Evolutionary conservation across 192 early-diverging fungal genomes (phyloP), one percentile per base, ranked within the genome.

Genomic region (Entrophospora sp.): DNA sequence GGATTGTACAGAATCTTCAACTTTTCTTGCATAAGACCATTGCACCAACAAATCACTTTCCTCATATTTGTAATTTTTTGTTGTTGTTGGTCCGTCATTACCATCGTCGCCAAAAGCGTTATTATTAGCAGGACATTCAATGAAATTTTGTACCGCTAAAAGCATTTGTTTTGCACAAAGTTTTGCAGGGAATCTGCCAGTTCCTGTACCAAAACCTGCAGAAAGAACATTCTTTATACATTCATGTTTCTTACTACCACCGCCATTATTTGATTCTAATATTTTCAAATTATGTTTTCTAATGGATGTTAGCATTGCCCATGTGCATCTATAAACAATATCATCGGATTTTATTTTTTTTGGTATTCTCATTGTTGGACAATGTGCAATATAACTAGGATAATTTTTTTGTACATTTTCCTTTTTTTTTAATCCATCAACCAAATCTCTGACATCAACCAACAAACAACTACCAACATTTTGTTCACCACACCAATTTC

Each of bases 401-500:
- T 59, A 36, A 24, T 38, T 42, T 38, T 16, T 6, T 16, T 1
- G 31, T n/a, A 18, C 14, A 24, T n/a, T 20, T n/a, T 16, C 25
- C 24, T 10, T n/a, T 4, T 16, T 0, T 16, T 64, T 52, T 20
- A 37, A 10, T 14, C 36, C 34, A 38, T 49, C 24, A 34, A 31
- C 35, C n/a, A 69, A 35, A 7, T 62, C 36, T 13, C 57, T 22
- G 3, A 69, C 25, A 51, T 69, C 67, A 27, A 69, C 44, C 5
- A 69, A 20, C 20, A 52, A 37, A 51, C 67, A 69, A 28, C 59
- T 69, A 25, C 67, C 67, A 31, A 61, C 45, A 45, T 69, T 69
- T 45, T 69, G 67, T 61, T 69, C 58, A n/a, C 67, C 57, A 34
- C 58, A 51, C 67, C 67, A 69, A 35, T 69, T 45, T n/a, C 30